A percentile compares a stretch with the other conserved stretches of the same genome.
Evolutionary conservation across 2,329 filamentous ascomycete species (phyloP).

Genomic region (Fusarium pseudonygamai): DNA sequence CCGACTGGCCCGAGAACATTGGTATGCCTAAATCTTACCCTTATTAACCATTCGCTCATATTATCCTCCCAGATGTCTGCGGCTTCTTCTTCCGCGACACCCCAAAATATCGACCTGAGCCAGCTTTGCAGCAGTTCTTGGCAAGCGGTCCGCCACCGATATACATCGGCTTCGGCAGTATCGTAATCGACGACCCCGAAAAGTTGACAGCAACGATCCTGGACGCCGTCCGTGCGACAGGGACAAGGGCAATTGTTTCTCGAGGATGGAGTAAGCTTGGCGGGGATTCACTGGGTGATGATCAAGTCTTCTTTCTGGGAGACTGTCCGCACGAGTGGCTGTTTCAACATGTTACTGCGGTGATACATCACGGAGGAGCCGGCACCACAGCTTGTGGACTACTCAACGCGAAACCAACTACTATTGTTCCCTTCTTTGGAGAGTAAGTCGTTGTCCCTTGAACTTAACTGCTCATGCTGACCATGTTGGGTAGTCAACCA

Average conservation of each 20-base stretch:
- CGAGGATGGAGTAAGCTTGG: conserved; percentile 79
- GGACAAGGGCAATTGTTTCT: conserved; percentile 73
- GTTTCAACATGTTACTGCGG: conserved; percentile 70
- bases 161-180: conserved; percentile 79
- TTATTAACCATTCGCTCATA: no score
- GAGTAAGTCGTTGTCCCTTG: not conserved
- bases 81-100: conserved; percentile 70
- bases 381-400: conserved; percentile 78
- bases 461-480: rapidly evolving
- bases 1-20: conserved; percentile 71
- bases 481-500: not conserved
- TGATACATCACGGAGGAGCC: conserved; percentile 77
- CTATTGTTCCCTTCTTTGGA: conserved; percentile 80
- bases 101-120: no score
- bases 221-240: conserved; percentile 68
- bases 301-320: conserved; percentile 69
- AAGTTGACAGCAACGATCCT: conserved; percentile 73
- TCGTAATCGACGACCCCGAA: conserved; percentile 75
- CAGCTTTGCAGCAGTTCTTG: conserved; percentile 55
- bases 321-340: conserved; percentile 81
- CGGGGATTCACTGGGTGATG: conserved; percentile 62
- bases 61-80: conserved; percentile 52
- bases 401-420: conserved; percentile 72
- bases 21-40: conserved; percentile 40
- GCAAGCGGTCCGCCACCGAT: conserved; percentile 66